Evolutionary conservation across 306 rosid genomes (phyloP).

Genomic region (Ammopiptanthus mongolicus): DNA sequence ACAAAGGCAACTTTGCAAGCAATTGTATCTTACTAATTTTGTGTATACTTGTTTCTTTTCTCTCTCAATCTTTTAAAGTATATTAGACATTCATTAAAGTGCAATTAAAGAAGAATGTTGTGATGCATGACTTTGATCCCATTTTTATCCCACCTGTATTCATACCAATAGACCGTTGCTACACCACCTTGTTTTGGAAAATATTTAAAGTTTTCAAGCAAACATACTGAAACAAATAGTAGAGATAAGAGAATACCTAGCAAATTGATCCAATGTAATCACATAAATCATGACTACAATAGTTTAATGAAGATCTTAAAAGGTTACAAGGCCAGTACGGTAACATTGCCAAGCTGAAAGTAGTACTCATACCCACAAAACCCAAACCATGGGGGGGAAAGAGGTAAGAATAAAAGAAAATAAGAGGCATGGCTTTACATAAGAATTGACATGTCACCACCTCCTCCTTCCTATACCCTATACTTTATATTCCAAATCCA

Average conservation of each 20-base stretch:
- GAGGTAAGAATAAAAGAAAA: conserved; percentile 11
- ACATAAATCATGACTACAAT: conserved; percentile 18
- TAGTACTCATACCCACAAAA: background rate
- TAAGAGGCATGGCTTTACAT: conserved; percentile 33
- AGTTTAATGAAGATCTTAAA: conserved; percentile 29
- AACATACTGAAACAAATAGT: background rate
- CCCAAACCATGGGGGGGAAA: background rate
- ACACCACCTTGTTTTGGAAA: background rate
- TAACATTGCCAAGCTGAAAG: conserved; percentile 12
- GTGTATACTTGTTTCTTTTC: background rate
- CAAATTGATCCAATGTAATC: conserved; percentile 20
- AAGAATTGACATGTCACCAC: conserved; percentile 24
- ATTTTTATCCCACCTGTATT: background rate
- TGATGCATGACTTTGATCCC: background rate
- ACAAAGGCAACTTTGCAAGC: background rate
- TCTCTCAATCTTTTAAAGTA: background rate
- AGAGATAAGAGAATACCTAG: background rate
- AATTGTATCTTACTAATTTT: background rate
- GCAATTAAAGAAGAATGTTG: background rate
- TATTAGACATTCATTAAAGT: background rate
- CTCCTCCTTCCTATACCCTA: conserved; percentile 35
- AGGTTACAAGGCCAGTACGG: conserved; percentile 22
- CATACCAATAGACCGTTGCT: background rate
- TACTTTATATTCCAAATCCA: conserved; percentile 33
- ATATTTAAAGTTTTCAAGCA: background rate